phyloP scores from a whole-genome alignment of 1,139 yeast species.

The Meyerozyma sp. region DNA sequence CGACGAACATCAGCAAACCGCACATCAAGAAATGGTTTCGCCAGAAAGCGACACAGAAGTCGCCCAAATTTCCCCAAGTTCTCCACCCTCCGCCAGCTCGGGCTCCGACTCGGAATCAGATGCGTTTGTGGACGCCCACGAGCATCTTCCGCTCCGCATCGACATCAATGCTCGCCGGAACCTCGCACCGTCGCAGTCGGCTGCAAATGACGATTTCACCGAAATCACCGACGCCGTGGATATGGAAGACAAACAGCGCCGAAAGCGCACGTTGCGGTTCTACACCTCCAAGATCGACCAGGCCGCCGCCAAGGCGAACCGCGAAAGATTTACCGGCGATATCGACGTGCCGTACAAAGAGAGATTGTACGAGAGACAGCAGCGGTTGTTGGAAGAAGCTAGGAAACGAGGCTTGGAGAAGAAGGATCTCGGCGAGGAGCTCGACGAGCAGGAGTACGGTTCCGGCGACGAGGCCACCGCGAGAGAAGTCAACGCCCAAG shows the following conservation, averaged over 20 bases:
- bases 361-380: slow-evolving; percentile 83
- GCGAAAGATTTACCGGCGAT: slow-evolving; percentile 70
- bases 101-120: slow-evolving; percentile 1
- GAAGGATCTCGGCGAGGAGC: slow-evolving; percentile 47
- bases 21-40: slow-evolving; percentile 1
- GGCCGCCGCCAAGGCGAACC: slow-evolving; percentile 52
- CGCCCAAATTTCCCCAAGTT: too few relatives aligned
- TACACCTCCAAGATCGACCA: slow-evolving; percentile 95
- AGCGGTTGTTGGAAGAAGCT: slow-evolving; percentile 82
- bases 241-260: slow-evolving; percentile 75
- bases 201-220: slow-evolving; percentile 44
- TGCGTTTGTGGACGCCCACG: slow-evolving; percentile 12
- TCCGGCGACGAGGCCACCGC: slow-evolving; percentile 45
- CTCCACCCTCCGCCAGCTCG: not conserved
- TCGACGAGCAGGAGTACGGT: slow-evolving; percentile 45
- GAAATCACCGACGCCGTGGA: slow-evolving; percentile 75
- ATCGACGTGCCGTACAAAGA: slow-evolving; percentile 91
- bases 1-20: slow-evolving; percentile 17
- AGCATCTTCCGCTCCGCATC: slow-evolving; percentile 13
- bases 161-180: slow-evolving; percentile 25
- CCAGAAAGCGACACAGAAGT: not conserved
- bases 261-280: slow-evolving; percentile 84
- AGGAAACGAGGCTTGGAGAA: slow-evolving; percentile 69
- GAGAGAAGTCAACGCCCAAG: slow-evolving; percentile 29
- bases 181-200: not conserved